A percentile compares a stretch with the other conserved stretches of the same genome.
phyloP scores from a whole-genome alignment of 2,329 filamentous ascomycete species.

The Verticillium nubilum region DNA sequence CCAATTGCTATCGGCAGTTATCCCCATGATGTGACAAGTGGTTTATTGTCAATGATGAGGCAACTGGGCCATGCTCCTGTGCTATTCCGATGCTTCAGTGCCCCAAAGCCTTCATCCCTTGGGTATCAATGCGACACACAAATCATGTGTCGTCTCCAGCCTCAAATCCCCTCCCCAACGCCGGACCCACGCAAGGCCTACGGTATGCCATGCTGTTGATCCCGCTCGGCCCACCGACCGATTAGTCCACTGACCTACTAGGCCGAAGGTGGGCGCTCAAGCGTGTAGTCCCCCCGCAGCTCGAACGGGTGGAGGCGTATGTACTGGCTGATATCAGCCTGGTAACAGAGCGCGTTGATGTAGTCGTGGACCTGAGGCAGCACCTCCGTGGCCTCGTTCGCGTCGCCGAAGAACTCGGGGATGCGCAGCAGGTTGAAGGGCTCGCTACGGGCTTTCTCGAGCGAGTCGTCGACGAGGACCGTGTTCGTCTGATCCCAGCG shows the following conservation, averaged over 20 bases:
- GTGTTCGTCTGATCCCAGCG: conserved; percentile 81
- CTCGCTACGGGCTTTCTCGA: conserved; percentile 74
- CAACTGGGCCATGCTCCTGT: background rate
- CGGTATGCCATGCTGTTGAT: background rate
- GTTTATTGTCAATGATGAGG: too few relatives aligned
- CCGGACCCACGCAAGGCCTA: background rate
- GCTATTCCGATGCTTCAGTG: background rate
- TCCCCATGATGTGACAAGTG: too few relatives aligned
- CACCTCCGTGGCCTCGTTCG: conserved; percentile 34
- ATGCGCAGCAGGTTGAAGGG: conserved; percentile 78
- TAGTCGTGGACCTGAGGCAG: conserved; percentile 58
- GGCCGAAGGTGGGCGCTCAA: background rate
- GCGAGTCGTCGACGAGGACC: conserved; percentile 80
- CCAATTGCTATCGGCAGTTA: too few relatives aligned
- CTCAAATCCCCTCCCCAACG: background rate
- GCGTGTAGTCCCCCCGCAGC: conserved; percentile 20
- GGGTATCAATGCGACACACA: background rate
- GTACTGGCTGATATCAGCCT: conserved; percentile 58
- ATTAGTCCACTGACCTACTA: background rate
- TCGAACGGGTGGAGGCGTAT: conserved; percentile 47
- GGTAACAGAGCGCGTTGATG: conserved; percentile 46
- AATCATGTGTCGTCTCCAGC: background rate
- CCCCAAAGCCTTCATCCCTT: background rate
- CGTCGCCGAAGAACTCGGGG: conserved; percentile 63
- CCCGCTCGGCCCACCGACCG: background rate